Evolutionary conservation across 768 basidiomycete genomes (phyloP), one percentile per base, ranked within the genome.

Genomic region (Sutorius australiensis): DNA sequence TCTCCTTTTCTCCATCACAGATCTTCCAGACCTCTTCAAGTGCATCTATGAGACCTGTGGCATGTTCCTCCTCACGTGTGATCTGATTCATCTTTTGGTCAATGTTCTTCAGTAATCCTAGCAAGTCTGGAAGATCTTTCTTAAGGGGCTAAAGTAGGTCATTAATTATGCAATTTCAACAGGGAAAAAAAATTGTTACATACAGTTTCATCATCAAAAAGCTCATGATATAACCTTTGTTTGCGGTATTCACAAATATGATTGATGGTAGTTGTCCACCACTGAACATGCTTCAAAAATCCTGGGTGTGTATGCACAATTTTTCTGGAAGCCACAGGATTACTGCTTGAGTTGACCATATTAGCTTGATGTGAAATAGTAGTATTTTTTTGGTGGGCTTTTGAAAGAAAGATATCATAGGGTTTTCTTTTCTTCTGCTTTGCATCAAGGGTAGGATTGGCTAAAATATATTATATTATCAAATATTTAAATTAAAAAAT

Each of bases 161-260:
- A 5, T 65, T 2, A 60, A 5, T 34, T 8, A 13, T 0, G n/a
- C 12, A 0, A 2, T 10, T 12, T 30, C 0, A n/a, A 12, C 6
- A 1, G 6, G n/a, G n/a, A n/a, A 32, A 14, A 46, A 53, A 27
- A 1, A 21, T 1, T 12, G 1, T 1, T 10, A 54, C 60, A 53
- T 50, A 68, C 67, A 41, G 32, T 49, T 19, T 45, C 9, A 13
- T 61, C 65, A 32, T 33, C 60, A 53, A 68, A 68, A 4, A 68
- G 28, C 1, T 60, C 54, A 42, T 0, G 16, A 0, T 34, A 0
- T 10, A 46, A 3, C 3, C 4, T 6, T 10, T 40, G 19, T 10
- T 31, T 30, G 12, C 12, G 39, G 38, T 6, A 21, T 32, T 46
- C 5, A 11, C 4, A 32, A 12, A 65, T 54, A 5, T 44, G 2